phyloP scores from a whole-genome alignment of 495 filamentous ascomycete genomes.

The Apiosordaria backusii region DNA sequence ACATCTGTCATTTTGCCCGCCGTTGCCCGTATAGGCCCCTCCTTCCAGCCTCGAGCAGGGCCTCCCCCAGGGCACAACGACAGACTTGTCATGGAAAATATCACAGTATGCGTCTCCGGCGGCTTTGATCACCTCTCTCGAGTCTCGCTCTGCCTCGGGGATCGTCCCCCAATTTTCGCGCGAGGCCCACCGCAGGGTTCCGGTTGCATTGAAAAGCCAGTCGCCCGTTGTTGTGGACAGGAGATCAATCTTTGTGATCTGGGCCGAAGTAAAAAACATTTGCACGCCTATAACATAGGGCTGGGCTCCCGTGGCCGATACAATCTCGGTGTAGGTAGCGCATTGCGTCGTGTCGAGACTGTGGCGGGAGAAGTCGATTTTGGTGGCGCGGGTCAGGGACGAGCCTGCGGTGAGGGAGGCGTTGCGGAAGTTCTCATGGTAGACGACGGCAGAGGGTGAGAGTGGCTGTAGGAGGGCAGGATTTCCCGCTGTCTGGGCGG shows the following conservation, averaged over 20 bases:
- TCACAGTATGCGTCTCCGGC: conserved; percentile 50
- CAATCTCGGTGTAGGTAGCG: conserved; percentile 52
- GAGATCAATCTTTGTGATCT: conserved; percentile 39
- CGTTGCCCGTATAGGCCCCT: conserved; percentile 41
- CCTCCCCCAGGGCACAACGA: conserved; percentile 47
- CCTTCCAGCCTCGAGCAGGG: conserved; percentile 50
- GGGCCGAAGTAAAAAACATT: conserved; percentile 34
- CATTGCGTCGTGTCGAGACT: conserved; percentile 47
- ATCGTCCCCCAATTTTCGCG: conserved; percentile 45
- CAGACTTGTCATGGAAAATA: conserved; percentile 43
- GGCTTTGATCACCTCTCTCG: conserved; percentile 44
- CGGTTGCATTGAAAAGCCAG: conserved; percentile 51
- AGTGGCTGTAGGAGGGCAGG: conserved; percentile 31
- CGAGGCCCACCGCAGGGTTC: conserved; percentile 44
- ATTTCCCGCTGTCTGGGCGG: conserved; percentile 42
- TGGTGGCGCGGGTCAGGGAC: conserved; percentile 41
- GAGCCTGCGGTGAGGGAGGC: conserved; percentile 32
- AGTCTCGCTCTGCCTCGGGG: conserved; percentile 40
- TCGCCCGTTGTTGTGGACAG: conserved; percentile 43
- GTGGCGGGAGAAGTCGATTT: conserved; percentile 47
- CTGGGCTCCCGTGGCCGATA: conserved; percentile 39
- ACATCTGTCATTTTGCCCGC: conserved; percentile 35
- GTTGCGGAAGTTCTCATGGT: conserved; percentile 37
- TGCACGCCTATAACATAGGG: conserved; percentile 52
- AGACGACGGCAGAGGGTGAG: conserved; percentile 17